Evolutionary conservation across 495 filamentous ascomycete genomes (phyloP).

Genomic region (Pseudomonodictys pantanalensis): DNA sequence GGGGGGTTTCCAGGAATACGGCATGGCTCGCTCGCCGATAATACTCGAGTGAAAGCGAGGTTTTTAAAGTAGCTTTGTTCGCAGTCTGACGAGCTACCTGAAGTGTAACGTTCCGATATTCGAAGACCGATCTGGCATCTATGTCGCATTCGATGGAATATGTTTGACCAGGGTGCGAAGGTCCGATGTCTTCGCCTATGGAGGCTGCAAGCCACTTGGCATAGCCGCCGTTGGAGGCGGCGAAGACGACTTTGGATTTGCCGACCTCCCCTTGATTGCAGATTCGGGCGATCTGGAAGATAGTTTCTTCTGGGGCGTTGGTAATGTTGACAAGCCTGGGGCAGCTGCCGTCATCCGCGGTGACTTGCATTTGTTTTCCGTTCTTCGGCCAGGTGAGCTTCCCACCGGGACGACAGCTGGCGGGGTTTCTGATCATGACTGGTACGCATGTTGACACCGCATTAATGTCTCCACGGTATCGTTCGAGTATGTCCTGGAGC

Average conservation of each 20-base stretch:
- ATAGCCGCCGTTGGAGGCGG: neutral
- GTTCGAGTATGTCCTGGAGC: neutral
- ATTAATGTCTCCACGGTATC: neutral
- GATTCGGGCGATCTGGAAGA: neutral
- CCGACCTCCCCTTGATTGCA: neutral
- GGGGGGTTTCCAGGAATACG: neutral
- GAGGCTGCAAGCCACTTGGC: neutral
- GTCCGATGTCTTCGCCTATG: neutral
- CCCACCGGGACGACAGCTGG: neutral
- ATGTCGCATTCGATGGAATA: neutral
- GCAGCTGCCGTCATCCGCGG: neutral
- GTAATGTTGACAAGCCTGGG: too few relatives aligned
- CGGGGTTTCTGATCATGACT: neutral
- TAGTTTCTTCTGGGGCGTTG: too few relatives aligned
- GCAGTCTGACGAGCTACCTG: too few relatives aligned
- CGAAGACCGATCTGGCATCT: slow-evolving; percentile 1
- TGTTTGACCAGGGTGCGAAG: neutral
- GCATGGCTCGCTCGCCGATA: too few relatives aligned
- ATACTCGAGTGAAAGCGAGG: too few relatives aligned
- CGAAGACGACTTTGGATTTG: neutral
- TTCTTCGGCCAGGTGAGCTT: slow-evolving; percentile 1
- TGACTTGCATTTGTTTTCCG: neutral
- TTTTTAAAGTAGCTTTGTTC: too few relatives aligned
- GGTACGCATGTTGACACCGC: neutral
- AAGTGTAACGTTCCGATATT: neutral